Percentiles rank a stretch among this genome's conserved stretches.
These are phyloP conservation scores for Neurospora sp. DNA, from an alignment of 495 filamentous ascomycete genomes.

Conservation along the genomic window DNA sequence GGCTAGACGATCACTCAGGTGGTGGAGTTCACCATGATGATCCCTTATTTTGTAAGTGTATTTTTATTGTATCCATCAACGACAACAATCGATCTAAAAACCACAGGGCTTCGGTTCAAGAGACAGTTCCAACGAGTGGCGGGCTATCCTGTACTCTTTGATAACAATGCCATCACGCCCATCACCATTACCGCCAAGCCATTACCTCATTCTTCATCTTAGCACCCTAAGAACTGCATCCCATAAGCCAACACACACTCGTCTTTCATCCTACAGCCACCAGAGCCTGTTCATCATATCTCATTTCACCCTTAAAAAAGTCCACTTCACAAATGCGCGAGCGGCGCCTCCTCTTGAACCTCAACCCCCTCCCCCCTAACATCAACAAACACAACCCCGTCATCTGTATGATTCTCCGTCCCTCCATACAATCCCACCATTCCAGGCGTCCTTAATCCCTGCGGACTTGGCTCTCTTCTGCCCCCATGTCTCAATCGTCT, in stretches of 20 bases:
- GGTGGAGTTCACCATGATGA: background rate
- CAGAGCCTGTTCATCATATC: background rate
- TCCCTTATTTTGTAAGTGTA: background rate
- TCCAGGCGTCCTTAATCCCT: constrained; percentile 26
- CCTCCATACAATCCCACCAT: constrained; percentile 37
- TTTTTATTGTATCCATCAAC: background rate
- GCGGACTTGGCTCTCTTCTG: constrained; percentile 19
- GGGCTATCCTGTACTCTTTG: background rate
- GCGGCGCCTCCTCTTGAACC: background rate
- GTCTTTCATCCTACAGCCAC: background rate
- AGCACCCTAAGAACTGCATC: background rate
- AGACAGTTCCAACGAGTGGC: background rate
- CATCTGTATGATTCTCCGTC: constrained; percentile 33
- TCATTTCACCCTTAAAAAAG: background rate
- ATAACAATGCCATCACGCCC: background rate
- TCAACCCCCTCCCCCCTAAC: background rate
- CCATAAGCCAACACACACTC: background rate
- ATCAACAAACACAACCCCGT: constrained; percentile 26
- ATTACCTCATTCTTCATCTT: background rate
- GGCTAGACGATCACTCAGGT: background rate
- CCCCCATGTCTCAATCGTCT: constrained; percentile 3
- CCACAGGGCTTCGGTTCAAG: background rate
- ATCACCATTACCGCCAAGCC: background rate
- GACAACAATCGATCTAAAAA: background rate
- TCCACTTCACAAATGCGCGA: background rate